Evolutionary conservation across 345 rosid species (phyloP).

Genomic region (Moringa oleifera): DNA sequence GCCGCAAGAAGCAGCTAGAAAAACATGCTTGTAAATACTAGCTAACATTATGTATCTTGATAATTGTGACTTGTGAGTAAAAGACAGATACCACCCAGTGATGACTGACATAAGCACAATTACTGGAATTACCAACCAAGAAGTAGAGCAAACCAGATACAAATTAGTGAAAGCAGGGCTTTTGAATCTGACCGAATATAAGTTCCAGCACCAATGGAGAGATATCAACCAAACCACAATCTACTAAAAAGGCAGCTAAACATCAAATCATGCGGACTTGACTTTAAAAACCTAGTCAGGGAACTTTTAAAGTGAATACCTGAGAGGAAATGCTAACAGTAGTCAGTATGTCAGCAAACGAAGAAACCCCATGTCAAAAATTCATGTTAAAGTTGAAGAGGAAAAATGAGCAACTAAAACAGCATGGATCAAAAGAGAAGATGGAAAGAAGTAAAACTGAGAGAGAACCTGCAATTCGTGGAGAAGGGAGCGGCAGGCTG

Average conservation of each 20-base stretch:
- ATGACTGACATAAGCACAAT: background rate
- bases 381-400: too few relatives aligned
- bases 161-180: background rate
- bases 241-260: background rate
- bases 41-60: background rate
- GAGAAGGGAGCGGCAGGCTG: conserved; percentile 81
- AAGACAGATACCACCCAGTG: background rate
- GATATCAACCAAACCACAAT: background rate
- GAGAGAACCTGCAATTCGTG: conserved; percentile 64
- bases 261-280: background rate
- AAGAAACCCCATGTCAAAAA: too few relatives aligned
- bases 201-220: background rate
- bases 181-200: too few relatives aligned
- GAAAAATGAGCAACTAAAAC: too few relatives aligned
- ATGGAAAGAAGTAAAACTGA: background rate
- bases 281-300: background rate
- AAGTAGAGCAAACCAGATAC: background rate
- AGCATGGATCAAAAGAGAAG: background rate
- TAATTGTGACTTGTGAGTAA: background rate
- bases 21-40: background rate
- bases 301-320: too few relatives aligned
- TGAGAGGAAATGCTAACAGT: too few relatives aligned
- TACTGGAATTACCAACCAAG: background rate
- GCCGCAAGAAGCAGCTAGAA: background rate
- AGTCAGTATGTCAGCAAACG: background rate